phyloP scores from a whole-genome alignment of 2,329 filamentous ascomycete genomes.

The Xylaria sp. region DNA sequence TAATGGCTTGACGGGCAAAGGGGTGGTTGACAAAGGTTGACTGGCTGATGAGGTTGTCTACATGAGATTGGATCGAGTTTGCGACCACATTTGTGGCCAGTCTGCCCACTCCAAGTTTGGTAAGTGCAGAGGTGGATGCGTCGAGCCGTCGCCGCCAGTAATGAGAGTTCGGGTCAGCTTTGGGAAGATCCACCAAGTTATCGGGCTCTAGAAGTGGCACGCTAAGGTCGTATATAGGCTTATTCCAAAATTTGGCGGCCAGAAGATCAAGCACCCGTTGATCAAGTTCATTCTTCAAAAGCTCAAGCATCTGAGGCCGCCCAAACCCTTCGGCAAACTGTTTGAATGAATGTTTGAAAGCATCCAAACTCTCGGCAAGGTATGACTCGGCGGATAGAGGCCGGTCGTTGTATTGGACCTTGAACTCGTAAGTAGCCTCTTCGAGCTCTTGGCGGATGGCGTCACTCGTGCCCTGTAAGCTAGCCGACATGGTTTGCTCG shows the following conservation, averaged over 20 bases:
- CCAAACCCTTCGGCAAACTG: slow-evolving; percentile 92
- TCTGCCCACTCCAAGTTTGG: slow-evolving; percentile 92
- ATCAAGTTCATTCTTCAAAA: slow-evolving; percentile 92
- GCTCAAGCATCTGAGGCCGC: slow-evolving; percentile 84
- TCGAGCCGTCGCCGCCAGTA: slow-evolving; percentile 97
- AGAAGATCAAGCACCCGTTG: slow-evolving; percentile 94
- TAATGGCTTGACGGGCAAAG: slow-evolving; percentile 92
- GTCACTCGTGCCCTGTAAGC: slow-evolving; percentile 87
- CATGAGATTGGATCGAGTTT: slow-evolving; percentile 83
- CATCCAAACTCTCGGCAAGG: slow-evolving; percentile 91
- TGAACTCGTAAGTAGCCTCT: slow-evolving; percentile 98
- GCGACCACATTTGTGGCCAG: slow-evolving; percentile 93
- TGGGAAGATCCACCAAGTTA: slow-evolving; percentile 80
- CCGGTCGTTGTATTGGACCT: slow-evolving; percentile 98
- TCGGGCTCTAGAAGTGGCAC: slow-evolving; percentile 74
- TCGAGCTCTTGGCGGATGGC: slow-evolving; percentile 95
- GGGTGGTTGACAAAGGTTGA: slow-evolving; percentile 92
- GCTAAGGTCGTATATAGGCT: slow-evolving; percentile 86
- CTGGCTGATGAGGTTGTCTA: slow-evolving; percentile 79
- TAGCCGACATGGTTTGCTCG: slow-evolving; percentile 96
- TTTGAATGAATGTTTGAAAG: slow-evolving; percentile 98
- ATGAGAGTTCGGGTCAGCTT: slow-evolving; percentile 82
- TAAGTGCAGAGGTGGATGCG: slow-evolving; percentile 87
- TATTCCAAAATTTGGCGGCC: slow-evolving; percentile 97
- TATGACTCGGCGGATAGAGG: slow-evolving; percentile 96